Conservation (phyloP, 2,329 filamentous ascomycete genomes). For the Arthrobotrys megalospora region DNA sequence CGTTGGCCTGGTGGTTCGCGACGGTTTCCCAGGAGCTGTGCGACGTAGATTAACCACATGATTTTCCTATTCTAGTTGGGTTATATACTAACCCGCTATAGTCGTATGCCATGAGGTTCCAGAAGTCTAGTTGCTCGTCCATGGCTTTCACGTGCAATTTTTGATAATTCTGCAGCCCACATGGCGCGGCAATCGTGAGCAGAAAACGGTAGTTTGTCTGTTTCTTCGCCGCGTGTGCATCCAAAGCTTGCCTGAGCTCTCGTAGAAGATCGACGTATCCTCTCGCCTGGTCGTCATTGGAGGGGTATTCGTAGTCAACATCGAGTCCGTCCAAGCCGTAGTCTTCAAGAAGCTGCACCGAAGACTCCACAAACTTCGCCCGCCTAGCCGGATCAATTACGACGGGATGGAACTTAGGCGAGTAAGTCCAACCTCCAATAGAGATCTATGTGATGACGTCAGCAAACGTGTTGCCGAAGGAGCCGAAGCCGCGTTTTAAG, state of each 20-base stretch:
- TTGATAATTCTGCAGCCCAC: constrained; percentile 72
- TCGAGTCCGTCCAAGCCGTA: constrained; percentile 82
- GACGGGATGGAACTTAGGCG: constrained; percentile 75
- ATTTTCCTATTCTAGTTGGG: neutral
- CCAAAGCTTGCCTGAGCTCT: constrained; percentile 73
- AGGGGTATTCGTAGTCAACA: constrained; percentile 66
- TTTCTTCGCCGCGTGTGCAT: constrained; percentile 66
- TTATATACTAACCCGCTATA: constrained; percentile 74
- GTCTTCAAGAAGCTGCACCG: constrained; percentile 82
- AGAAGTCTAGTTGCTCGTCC: constrained; percentile 79
- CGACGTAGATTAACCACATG: neutral
- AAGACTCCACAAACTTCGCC: constrained; percentile 77
- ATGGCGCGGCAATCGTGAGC: constrained; percentile 71
- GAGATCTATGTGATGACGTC: constrained; percentile 70
- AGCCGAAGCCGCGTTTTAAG: neutral
- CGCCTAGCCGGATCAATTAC: constrained; percentile 73
- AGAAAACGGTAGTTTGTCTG: constrained; percentile 71
- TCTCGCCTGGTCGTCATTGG: constrained; percentile 71
- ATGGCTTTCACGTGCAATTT: constrained; percentile 76
- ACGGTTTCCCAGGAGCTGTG: constrained; percentile 77
- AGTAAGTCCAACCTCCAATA: constrained; percentile 86
- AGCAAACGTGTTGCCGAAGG: constrained; percentile 2
- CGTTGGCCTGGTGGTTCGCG: constrained; percentile 85
- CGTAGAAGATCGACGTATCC: constrained; percentile 75
- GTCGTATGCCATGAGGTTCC: constrained; percentile 92